Evolutionary conservation across 495 filamentous ascomycete genomes (phyloP).

Genomic region (Aspergillus coremiiformis): DNA sequence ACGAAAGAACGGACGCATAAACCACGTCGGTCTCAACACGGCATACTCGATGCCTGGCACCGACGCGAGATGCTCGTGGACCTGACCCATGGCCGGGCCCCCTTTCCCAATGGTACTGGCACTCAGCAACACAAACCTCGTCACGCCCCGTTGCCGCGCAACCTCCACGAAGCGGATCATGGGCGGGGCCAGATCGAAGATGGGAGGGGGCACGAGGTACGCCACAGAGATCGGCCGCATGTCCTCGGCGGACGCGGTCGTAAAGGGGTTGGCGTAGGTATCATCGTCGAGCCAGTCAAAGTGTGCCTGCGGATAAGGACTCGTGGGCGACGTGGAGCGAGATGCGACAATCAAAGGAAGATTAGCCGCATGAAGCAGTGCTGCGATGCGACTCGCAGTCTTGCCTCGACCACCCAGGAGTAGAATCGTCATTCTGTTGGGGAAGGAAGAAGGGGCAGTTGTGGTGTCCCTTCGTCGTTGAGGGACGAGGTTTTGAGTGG

Average conservation of each 20-base stretch:
- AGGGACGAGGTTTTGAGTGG: too few species aligned
- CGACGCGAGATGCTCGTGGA: neutral
- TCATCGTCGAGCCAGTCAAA: neutral
- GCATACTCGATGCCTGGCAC: neutral
- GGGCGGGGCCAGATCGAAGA: neutral
- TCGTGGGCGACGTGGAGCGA: neutral
- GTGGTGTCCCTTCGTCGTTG: too few species aligned
- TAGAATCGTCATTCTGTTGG: neutral
- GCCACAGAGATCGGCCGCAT: neutral
- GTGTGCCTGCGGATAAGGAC: neutral
- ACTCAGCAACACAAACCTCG: neutral
- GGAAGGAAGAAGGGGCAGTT: too few species aligned
- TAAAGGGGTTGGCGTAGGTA: neutral
- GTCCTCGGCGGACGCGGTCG: neutral
- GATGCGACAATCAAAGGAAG: neutral
- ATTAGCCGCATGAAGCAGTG: neutral
- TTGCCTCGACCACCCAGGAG: neutral
- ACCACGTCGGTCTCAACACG: neutral
- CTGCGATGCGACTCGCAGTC: neutral
- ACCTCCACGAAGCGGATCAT: neutral
- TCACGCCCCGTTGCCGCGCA: neutral
- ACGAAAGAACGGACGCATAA: neutral
- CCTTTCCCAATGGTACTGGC: neutral
- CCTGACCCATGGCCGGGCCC: neutral
- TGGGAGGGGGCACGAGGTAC: neutral